Conservation (phyloP, 2,329 filamentous ascomycete genomes). For the Dactylellina cionopaga region DNA sequence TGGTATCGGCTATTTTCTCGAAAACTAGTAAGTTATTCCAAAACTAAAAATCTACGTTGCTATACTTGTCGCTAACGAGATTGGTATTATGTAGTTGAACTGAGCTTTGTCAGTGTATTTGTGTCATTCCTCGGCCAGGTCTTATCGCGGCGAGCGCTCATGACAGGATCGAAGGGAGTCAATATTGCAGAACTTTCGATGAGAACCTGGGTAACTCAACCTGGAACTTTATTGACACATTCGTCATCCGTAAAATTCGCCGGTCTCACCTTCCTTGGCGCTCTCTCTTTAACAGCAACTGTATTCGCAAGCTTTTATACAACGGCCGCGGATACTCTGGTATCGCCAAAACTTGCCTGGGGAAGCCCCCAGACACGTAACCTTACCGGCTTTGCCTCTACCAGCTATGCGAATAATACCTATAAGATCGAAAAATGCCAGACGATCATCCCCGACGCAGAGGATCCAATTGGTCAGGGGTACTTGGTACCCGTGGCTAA, state of each 20-base stretch:
- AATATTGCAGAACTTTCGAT: conserved; percentile 81
- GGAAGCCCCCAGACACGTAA: conserved; percentile 65
- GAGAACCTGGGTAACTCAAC: conserved; percentile 76
- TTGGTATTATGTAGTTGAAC: conserved; percentile 65
- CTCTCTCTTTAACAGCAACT: conserved; percentile 72
- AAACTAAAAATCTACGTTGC: not conserved
- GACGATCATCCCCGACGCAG: conserved; percentile 66
- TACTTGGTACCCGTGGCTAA: not conserved
- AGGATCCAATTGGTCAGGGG: conserved; percentile 62
- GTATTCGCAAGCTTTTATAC: conserved; percentile 77
- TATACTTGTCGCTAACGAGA: not conserved
- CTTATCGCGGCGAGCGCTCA: conserved; percentile 74
- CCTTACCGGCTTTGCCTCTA: conserved; percentile 69
- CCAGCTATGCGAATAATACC: conserved; percentile 71
- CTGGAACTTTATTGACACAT: conserved; percentile 77
- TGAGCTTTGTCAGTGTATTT: conserved; percentile 80
- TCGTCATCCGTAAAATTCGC: conserved; percentile 73
- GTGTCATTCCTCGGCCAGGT: conserved; percentile 80
- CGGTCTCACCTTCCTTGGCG: conserved; percentile 71
- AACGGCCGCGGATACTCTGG: conserved; percentile 78
- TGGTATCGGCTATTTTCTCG: conserved; percentile 38
- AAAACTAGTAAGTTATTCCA: conserved; percentile 31
- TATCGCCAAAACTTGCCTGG: conserved; percentile 75
- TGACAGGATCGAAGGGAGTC: conserved; percentile 71
- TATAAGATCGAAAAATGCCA: conserved; percentile 70